Conservation (phyloP, 2,329 filamentous ascomycete species). For the Zymoseptoria ardabiliae region DNA sequence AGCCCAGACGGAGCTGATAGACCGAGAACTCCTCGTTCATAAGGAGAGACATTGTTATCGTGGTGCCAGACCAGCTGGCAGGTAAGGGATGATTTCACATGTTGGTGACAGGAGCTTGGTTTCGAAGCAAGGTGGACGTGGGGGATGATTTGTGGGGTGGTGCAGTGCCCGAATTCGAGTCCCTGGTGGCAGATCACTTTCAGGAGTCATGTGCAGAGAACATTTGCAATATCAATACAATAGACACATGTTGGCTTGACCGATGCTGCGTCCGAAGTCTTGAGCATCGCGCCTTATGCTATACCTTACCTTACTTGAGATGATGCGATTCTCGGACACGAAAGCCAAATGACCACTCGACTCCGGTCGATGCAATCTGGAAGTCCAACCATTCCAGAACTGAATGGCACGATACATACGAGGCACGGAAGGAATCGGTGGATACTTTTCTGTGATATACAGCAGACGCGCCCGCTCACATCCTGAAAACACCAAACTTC, state of each 20-base stretch:
- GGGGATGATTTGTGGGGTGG: neutral
- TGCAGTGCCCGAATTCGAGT: neutral
- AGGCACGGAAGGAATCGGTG: too few species aligned
- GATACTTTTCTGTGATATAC: neutral
- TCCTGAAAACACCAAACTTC: constrained; percentile 35
- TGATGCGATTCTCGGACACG: too few species aligned
- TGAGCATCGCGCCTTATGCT: too few species aligned
- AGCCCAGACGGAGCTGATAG: constrained; percentile 73
- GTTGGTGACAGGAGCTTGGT: neutral
- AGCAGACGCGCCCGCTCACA: constrained; percentile 19
- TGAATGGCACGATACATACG: neutral
- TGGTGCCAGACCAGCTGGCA: constrained; percentile 18
- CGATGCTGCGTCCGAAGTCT: too few species aligned
- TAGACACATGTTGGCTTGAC: too few species aligned
- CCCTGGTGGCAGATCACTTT: neutral
- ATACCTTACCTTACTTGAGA: too few species aligned
- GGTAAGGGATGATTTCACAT: neutral
- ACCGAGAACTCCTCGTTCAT: constrained; percentile 55
- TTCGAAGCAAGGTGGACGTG: neutral
- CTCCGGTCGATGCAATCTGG: too few species aligned
- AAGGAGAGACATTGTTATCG: constrained; percentile 30
- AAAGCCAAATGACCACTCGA: too few species aligned
- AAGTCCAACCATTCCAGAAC: too few species aligned
- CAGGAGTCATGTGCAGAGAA: neutral
- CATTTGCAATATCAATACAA: neutral